Conservation (phyloP, 805 yeast genomes). For the Nakazawaea siamensis region DNA sequence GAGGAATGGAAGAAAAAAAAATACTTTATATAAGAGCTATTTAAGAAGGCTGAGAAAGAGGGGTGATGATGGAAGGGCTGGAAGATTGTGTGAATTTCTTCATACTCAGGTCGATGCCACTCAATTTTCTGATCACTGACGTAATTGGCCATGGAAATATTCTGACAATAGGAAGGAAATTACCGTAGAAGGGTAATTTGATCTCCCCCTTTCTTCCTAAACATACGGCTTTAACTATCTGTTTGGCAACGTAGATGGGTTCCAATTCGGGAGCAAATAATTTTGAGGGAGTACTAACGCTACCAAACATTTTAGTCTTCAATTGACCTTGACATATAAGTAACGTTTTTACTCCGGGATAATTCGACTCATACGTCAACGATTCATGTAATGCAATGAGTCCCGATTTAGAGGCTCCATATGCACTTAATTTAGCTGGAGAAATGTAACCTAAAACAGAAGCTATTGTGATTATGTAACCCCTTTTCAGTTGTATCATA, state of each 20-base stretch:
- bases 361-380: conserved; percentile 59
- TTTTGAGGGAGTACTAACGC: conserved; percentile 65
- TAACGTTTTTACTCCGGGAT: conserved; percentile 62
- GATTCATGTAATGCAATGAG: conserved; percentile 80
- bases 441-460: conserved; percentile 81
- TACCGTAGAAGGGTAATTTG: conserved; percentile 69
- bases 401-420: conserved; percentile 90
- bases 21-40: no score
- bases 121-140: conserved; percentile 40
- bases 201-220: conserved; percentile 63
- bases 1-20: not conserved
- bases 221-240: conserved; percentile 46
- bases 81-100: conserved; percentile 23
- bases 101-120: conserved; percentile 60
- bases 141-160: conserved; percentile 66
- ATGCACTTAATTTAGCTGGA: conserved; percentile 72
- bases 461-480: conserved; percentile 74
- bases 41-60: no score
- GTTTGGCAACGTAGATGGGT: conserved; percentile 54
- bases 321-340: conserved; percentile 86
- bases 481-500: conserved; percentile 55
- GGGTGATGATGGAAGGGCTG: no score
- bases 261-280: conserved; percentile 78
- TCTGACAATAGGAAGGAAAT: conserved; percentile 62
- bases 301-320: conserved; percentile 63